Conservation (phyloP, 495 filamentous ascomycete species). For the Cryomyces minteri region DNA sequence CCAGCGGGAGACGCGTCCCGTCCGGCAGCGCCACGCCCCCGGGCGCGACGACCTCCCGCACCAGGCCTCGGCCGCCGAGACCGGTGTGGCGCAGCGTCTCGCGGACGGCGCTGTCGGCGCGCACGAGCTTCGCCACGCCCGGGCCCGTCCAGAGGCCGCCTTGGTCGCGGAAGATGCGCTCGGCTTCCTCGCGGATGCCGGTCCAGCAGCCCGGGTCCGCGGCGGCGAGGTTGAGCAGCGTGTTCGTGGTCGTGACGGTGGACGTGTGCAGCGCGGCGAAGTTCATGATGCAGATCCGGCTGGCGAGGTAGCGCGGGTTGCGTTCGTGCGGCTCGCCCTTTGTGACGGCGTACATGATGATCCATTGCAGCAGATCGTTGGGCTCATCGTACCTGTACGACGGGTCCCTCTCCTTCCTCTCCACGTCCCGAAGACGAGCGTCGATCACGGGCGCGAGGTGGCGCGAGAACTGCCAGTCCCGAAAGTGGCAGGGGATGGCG, state of each 20-base stretch:
- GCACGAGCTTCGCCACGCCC: constrained; percentile 15
- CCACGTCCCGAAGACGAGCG: neutral
- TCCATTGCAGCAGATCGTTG: neutral
- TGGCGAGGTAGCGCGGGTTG: neutral
- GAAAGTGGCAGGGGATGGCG: neutral
- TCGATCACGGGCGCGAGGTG: constrained; percentile 13
- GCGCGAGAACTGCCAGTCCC: constrained; percentile 7
- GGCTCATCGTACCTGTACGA: neutral
- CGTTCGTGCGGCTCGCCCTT: neutral
- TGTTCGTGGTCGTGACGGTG: neutral
- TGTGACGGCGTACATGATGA: neutral
- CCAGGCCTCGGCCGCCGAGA: constrained; percentile 22
- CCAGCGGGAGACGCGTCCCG: constrained; percentile 17
- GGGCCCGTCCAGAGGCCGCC: constrained; percentile 3
- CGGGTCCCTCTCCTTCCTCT: neutral
- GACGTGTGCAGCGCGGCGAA: constrained; percentile 2
- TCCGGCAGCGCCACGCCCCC: constrained; percentile 20
- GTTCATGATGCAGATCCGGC: neutral
- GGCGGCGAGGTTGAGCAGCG: neutral
- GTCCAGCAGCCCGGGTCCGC: neutral
- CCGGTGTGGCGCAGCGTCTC: constrained; percentile 25
- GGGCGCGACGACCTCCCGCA: constrained; percentile 22
- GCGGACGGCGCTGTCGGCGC: constrained; percentile 23
- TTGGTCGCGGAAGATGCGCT: neutral
- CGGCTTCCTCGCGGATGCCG: constrained; percentile 1